Evolutionary conservation across 2,329 filamentous ascomycete genomes (phyloP).

Genomic region (Clarireedia sp.): DNA sequence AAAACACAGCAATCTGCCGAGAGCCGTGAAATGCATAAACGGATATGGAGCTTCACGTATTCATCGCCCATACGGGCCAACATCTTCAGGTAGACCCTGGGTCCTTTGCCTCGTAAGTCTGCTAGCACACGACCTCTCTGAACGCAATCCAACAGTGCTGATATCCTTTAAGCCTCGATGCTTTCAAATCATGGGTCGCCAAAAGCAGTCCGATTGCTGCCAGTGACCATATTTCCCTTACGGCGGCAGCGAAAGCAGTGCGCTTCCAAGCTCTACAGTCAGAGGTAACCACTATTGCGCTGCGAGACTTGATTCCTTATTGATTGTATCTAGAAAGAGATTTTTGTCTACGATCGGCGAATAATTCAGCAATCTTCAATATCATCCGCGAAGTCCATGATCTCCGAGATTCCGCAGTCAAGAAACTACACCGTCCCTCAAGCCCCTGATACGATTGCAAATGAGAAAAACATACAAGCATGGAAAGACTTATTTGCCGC

Average conservation of each 20-base stretch:
- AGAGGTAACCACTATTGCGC: constrained; percentile 50
- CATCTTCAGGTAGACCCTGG: constrained; percentile 71
- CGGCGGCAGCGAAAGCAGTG: constrained; percentile 54
- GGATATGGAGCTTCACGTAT: constrained; percentile 81
- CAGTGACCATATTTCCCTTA: constrained; percentile 81
- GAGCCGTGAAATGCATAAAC: constrained; percentile 24
- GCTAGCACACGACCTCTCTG: not conserved
- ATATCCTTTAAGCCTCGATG: constrained; percentile 58
- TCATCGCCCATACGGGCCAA: constrained; percentile 88
- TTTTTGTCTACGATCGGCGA: constrained; percentile 86
- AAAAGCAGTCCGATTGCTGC: constrained; percentile 64
- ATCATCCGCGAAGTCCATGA: constrained; percentile 35
- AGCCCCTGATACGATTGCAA: constrained; percentile 75
- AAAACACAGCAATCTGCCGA: constrained; percentile 18
- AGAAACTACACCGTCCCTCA: constrained; percentile 50
- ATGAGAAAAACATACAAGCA: constrained; percentile 72
- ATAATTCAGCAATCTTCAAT: constrained; percentile 53
- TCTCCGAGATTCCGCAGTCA: constrained; percentile 43
- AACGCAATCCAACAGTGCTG: not conserved
- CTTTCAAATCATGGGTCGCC: constrained; percentile 74
- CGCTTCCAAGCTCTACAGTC: constrained; percentile 61
- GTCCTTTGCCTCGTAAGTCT: constrained; percentile 62
- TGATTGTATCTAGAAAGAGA: constrained; percentile 56
- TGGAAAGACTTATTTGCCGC: constrained; percentile 84
- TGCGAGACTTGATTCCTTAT: constrained; percentile 1